Conservation (phyloP, 306 rosid species). For the Trifolium fragiferum region DNA sequence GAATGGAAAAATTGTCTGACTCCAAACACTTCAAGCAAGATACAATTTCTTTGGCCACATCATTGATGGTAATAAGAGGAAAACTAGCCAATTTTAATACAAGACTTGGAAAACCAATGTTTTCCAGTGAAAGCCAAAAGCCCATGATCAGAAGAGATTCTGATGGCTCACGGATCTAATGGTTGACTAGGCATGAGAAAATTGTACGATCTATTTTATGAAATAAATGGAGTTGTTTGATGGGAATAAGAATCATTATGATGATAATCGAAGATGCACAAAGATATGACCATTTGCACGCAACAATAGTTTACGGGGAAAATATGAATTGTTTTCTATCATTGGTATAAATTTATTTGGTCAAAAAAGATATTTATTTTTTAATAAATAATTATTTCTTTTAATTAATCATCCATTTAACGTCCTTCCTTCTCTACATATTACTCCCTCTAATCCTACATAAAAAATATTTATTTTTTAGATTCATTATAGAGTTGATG, state of each 20-base stretch:
- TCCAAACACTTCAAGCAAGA: constrained; percentile 50
- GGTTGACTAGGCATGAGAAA: constrained; percentile 45
- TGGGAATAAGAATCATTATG: constrained; percentile 31
- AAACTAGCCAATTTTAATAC: constrained; percentile 30
- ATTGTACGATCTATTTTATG: constrained; percentile 51
- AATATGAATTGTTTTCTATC: neutral
- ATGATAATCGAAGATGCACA: no score
- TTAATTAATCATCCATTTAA: no score
- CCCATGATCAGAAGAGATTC: constrained; percentile 62
- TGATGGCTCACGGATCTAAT: constrained; percentile 24
- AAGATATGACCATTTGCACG: neutral
- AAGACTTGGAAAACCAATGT: constrained; percentile 37
- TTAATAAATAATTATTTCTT: no score
- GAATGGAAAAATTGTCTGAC: neutral
- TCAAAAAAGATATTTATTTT: no score
- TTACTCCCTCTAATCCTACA: no score
- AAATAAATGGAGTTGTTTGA: constrained; percentile 37
- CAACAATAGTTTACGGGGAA: neutral
- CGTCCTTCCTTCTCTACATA: no score
- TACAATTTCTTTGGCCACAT: constrained; percentile 50
- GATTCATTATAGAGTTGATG: no score
- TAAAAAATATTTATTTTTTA: no score
- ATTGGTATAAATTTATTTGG: no score
- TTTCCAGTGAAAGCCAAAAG: constrained; percentile 65
- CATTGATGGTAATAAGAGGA: constrained; percentile 30